Percentiles rank a stretch among this genome's conserved stretches.
These are phyloP conservation scores for Candida ponderosae DNA, from an alignment of 805 yeast species.

Conservation along the genomic window DNA sequence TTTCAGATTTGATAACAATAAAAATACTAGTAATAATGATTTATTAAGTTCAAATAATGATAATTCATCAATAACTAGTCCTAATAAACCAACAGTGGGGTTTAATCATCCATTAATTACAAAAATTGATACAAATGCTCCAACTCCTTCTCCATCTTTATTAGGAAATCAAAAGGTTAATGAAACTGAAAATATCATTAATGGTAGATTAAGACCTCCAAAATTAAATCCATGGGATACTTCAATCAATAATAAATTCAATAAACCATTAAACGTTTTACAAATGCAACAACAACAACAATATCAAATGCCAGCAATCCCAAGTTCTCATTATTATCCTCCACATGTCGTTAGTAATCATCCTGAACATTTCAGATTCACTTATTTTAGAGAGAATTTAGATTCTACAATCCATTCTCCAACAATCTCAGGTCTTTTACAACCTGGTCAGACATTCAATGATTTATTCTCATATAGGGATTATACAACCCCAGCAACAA, in stretches of 20 bases:
- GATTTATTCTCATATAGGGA: conserved; percentile 51
- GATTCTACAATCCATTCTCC: conserved; percentile 89
- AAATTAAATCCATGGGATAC: conserved; percentile 73
- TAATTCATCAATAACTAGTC: conserved; percentile 1
- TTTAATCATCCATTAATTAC: conserved; percentile 35
- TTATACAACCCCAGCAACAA: conserved; percentile 3
- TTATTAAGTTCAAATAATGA: neutral
- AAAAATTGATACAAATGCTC: conserved; percentile 24
- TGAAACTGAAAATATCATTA: conserved; percentile 45
- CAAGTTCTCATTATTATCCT: conserved; percentile 24
- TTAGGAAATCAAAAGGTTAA: conserved; percentile 37
- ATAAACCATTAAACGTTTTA: neutral
- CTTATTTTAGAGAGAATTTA: conserved; percentile 86
- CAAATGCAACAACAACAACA: conserved; percentile 1
- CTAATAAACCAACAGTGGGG: conserved; percentile 18
- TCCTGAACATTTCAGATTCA: conserved; percentile 64
- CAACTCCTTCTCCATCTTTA: conserved; percentile 21
- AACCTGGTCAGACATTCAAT: conserved; percentile 50
- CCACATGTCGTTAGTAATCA: conserved; percentile 36
- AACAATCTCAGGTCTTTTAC: conserved; percentile 72
- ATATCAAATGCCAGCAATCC: conserved; percentile 21
- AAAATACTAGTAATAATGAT: conserved; percentile 16
- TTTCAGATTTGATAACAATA: conserved; percentile 25
- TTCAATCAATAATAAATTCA: neutral
- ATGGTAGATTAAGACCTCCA: conserved; percentile 69